Base-by-base conservation (phyloP, 1,284 basidiomycete species). In the Vanrija sp. region DNA sequence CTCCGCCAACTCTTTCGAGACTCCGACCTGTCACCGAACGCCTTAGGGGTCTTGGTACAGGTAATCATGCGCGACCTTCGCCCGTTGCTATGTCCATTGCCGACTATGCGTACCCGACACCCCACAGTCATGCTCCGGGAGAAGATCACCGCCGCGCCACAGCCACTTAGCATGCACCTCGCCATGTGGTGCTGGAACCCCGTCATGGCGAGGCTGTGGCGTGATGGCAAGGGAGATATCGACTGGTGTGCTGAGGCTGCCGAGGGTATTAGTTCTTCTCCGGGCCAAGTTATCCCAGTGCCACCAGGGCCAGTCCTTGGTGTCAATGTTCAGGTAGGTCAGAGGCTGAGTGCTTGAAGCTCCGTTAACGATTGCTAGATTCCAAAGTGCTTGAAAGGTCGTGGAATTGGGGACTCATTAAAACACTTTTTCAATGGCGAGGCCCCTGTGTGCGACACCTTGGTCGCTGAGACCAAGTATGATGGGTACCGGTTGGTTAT, bases 381-480 rank as follows among this genome's bases (percentile, higher is more conserved):
- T 3, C 89, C 91, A 0, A 92, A 90, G 73, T 88, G 87, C 43
- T 75, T 80, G 28, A 91, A 91, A 69, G 88, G 85, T 4, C 78
- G 81, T 49, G 80, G 82, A 10, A 80, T 84, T 38, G 61, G 75
- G 5, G 80, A 87, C 49, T 83, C 85, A 0, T 74, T 91, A 14
- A 75, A 78, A 21, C 73, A 77, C 25, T 81, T 88, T 43, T 63
- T 10, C 29, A n/a, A n/a, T 14, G 43, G 40, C 2, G 3, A 39
- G 9, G 23, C 6, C 3, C 19, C 49, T 18, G 14, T 15, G 6
- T 44, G 49, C 16, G 16, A 79, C 6, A 74, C 68, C 46, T 77
- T 91, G 3, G 92, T 86, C 83, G 88, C 86, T 0, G 91, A 95
- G 76, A 89, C 85, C 1, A 94, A 95, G 73, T 91, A 92, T 69